Base-by-base conservation (phyloP, 2,329 filamentous ascomycete genomes). In the Simplicillium sp. region DNA sequence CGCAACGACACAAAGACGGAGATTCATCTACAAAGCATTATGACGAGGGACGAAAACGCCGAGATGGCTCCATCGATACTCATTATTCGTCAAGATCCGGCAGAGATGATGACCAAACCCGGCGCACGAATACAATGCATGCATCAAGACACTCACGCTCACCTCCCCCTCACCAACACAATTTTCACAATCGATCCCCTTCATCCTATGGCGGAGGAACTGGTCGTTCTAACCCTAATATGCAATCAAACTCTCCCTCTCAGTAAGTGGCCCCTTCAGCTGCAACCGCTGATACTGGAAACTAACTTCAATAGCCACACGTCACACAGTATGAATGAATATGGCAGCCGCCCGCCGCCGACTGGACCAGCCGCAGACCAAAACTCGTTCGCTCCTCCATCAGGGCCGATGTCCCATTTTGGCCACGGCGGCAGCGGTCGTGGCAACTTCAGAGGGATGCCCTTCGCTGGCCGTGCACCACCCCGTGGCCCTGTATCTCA, bases 401-500 rank as follows among this genome's bases (percentile, higher is more conserved):
- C 71, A 1, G 77, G 73, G 5, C 76, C 76, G 14, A 66, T 25
- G 20, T 25, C 20, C 20, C 20, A 25, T 25, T 25, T 25, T 9
- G 20, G 51, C 71, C 77, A 42, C 68, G 73, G 37, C 69, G 65
- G 65, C 2, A 62, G 63, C 39, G 68, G 67, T 38, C 65, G 71
- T 15, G 65, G 66, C 15, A 54, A 53, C 12, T 65, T 66, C 58
- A 56, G 79, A 48, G 76, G 75, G 15, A 71, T 73, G 32, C 65
- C 68, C 13, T 82, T 79, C 52, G 20, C 35, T 15, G 38, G 42
- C 9, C 34, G 38, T 4, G 70, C 70, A 33, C 64, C 64, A 18
- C 68, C 73, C 44, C 72, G 82, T 39, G 78, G 79, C 29, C 68
- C 47, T 66, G 80, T 62, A 75, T 82, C 67, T 2, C 84, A 87